Base-by-base conservation (phyloP, 768 basidiomycete species). In the Thelephora aurantiotincta region DNA sequence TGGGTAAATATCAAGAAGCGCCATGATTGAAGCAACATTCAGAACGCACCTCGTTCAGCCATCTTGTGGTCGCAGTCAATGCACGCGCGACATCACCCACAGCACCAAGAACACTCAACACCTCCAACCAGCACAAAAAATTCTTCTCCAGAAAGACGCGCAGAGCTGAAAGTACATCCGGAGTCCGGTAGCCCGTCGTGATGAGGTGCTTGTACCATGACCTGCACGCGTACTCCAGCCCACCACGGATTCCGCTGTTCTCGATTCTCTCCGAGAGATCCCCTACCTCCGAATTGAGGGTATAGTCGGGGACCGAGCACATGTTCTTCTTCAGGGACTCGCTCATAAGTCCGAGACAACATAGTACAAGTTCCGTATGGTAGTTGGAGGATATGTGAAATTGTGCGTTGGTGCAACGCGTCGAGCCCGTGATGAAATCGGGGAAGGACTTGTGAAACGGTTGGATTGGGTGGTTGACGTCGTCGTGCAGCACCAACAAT, bases 71-170 rank as follows among this genome's bases (percentile, higher is more conserved):
- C 26, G 5, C 9, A 4, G 4, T 9, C 26, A 30, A 30, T 30
- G 26, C 26, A 30, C 4, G 4, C 4, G 9, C 26, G 9, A 9
- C 26, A 30, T 30, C 26, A 4, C 26, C 26, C 14, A 14, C 16
- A 41, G 16, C 38, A 41, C 38, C 47, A 6, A 43, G 11, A 14
- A 43, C 16, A 42, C 47, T 48, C 11, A 48, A 14, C 5, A 36
- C 35, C 33, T 48, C 47, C 6, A 48, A 18, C 47, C 47, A 48
- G 7, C 12, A 18, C 3, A 48, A 26, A 35, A 48, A 48, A 5
- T 42, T 20, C 6, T 43, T 14, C 35, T 35, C 12, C 19, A 48
- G 19, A 36, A 48, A 48, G 22, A 6, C n/a, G 16, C 33, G 33
- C 20, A 49, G n/a, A 13, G 33, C 12, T 7, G 16, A 11, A 19